Percentiles rank a stretch among this genome's conserved stretches.
These are phyloP conservation scores for Acanthamoeba castellanii DNA, from an alignment of 208 protist genomes.

Conservation along the genomic window DNA sequence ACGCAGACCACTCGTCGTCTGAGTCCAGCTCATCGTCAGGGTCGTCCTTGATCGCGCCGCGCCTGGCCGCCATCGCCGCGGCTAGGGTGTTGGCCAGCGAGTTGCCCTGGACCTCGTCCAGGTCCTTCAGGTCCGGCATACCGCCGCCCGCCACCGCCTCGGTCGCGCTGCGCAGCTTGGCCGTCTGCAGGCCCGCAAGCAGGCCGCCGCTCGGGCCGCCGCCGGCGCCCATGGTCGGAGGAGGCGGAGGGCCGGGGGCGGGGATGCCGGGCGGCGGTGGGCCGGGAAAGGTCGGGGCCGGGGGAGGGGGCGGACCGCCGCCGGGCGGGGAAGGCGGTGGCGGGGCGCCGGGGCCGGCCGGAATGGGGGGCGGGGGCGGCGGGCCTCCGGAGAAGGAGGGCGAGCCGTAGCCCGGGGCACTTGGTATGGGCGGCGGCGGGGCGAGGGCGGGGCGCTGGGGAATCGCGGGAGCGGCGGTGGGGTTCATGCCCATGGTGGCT, in stretches of 20 bases:
- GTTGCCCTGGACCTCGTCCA: constrained; percentile 26
- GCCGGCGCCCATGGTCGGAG: neutral
- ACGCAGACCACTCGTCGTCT: constrained; percentile 22
- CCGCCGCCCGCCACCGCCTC: neutral
- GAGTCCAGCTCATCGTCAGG: constrained; percentile 2
- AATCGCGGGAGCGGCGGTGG: neutral
- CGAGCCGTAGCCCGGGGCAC: too few species aligned
- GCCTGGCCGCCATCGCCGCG: neutral
- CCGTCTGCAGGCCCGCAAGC: neutral
- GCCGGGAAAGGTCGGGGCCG: neutral
- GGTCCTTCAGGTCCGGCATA: neutral
- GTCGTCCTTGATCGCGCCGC: neutral
- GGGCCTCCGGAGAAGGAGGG: too few species aligned
- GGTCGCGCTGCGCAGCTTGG: neutral
- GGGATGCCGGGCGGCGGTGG: neutral
- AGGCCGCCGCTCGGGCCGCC: neutral
- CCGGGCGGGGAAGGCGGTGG: neutral
- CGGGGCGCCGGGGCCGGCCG: neutral
- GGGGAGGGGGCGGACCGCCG: neutral
- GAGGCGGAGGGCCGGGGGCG: neutral
- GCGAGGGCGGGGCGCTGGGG: neutral
- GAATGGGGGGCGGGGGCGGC: neutral
- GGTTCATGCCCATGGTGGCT: constrained; percentile 55
- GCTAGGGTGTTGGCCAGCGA: constrained; percentile 20
- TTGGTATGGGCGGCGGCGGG: neutral